Base-by-base conservation (phyloP, 164 flowering plant genomes). In the Nelumbo lutea region DNA sequence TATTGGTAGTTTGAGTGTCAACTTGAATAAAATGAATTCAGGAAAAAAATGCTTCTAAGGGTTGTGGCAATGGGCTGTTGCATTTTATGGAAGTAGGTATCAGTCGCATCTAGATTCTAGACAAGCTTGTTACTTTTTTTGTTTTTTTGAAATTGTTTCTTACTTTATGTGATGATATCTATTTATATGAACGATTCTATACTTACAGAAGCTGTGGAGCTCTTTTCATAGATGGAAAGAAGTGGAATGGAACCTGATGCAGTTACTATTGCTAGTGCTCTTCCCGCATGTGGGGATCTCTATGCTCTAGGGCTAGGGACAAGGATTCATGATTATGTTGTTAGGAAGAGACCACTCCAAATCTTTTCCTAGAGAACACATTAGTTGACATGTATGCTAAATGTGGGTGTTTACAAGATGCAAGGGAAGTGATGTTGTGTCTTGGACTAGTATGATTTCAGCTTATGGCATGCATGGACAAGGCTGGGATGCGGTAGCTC, bases 281-380 rank as follows among this genome's bases (percentile, higher is more conserved):
- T 82, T 63, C 82, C 84, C n/a, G 82, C 84, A 57, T 77, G 79
- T 69, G 81, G 81, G 41, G 84, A 79, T 69, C 73, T 79, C 42
- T 79, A 73, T 10, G 81, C 82, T 44, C 50, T 81, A 15, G 50
- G 53, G n/a, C 62, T 64, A 7, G 84, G 82, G n/a, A 77, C 66
- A 53, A 42, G 61, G 71, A 76, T 81, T 51, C 84, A 79, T 64
- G 72, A 79, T 5, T 82, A 70, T 57, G 77, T 79, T 46, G 70
- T 60, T 46, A 71, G 45, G 62, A 76, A 73, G 70, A 58, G 73
- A 62, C 72, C 52, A 3, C 59, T 55, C 81, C 82, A 40, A 79
- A 79, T 70, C 58, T 82, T 65, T 60, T 74, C 13, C 8, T 82
- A 52, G 85, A 82, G 64, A 79, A 82, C 67, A 83, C 83, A 0